Conservation (phyloP, 2,329 filamentous ascomycete genomes). For the Microsporum audouinii region DNA sequence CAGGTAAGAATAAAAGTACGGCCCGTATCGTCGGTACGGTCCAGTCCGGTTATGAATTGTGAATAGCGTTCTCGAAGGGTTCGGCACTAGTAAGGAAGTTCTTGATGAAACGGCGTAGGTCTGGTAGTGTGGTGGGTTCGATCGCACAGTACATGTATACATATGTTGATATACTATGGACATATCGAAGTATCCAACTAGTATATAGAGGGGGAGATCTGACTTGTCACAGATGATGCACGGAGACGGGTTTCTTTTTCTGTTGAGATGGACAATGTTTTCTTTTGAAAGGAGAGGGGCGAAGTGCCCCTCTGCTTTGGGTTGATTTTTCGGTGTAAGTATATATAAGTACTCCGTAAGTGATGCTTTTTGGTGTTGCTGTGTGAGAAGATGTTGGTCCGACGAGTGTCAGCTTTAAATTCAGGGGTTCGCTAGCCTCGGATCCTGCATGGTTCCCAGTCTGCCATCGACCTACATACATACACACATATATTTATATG, state of each 20-base stretch:
- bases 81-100: not conserved
- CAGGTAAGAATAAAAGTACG: not conserved
- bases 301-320: not conserved
- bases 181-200: no score
- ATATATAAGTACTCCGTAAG: not conserved
- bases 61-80: not conserved
- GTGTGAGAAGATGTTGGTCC: not conserved
- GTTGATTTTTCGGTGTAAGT: no score
- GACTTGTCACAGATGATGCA: not conserved
- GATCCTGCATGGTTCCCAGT: not conserved
- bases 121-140: not conserved
- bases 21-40: slow-evolving; percentile 4
- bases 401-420: not conserved
- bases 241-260: not conserved
- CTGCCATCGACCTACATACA: no score
- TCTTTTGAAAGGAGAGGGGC: not conserved
- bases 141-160: not conserved
- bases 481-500: no score
- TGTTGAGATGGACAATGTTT: no score
- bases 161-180: no score
- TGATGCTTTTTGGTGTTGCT: not conserved
- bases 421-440: not conserved
- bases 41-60: not conserved
- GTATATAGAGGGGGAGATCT: not conserved
- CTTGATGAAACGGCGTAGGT: not conserved